Conservation (phyloP, 2,329 filamentous ascomycete species). For the Botrytis porri region DNA sequence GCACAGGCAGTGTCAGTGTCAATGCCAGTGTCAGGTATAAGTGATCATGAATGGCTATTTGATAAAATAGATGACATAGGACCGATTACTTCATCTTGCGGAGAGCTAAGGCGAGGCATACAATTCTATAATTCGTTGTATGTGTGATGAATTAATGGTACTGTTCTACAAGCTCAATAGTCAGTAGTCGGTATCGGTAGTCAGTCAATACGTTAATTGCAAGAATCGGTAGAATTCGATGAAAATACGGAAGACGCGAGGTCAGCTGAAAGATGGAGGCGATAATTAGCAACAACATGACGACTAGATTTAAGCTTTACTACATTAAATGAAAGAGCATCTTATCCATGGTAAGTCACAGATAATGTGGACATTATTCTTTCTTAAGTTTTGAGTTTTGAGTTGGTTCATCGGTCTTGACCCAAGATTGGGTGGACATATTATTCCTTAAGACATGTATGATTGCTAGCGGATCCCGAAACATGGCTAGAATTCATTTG, state of each 20-base stretch:
- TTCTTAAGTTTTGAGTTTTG: not conserved
- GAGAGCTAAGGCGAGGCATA: not conserved
- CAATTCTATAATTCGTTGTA: not conserved
- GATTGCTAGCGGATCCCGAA: slow-evolving; percentile 8
- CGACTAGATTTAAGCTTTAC: not conserved
- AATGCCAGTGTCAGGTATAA: not conserved
- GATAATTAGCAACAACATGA: slow-evolving; percentile 4
- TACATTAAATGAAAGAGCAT: not conserved
- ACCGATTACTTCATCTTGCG: slow-evolving; percentile 12
- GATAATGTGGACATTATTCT: not conserved
- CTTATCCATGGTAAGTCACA: not conserved
- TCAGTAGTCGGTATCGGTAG: not conserved
- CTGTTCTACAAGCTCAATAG: not conserved
- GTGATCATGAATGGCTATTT: slow-evolving; percentile 1
- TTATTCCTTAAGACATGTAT: not conserved
- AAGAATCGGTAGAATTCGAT: not conserved
- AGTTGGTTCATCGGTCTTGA: not conserved
- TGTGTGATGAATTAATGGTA: not conserved
- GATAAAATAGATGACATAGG: slow-evolving; percentile 14
- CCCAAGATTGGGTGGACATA: slow-evolving; percentile 4
- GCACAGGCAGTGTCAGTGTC: not conserved
- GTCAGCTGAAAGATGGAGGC: slow-evolving; percentile 12
- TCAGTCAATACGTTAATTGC: not conserved
- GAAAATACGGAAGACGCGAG: not conserved
- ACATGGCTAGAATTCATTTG: not conserved